Percentiles rank a stretch among this genome's conserved stretches.
These are phyloP conservation scores for Bruguiera parviflora DNA, from an alignment of 345 rosid genomes.

Conservation along the genomic window DNA sequence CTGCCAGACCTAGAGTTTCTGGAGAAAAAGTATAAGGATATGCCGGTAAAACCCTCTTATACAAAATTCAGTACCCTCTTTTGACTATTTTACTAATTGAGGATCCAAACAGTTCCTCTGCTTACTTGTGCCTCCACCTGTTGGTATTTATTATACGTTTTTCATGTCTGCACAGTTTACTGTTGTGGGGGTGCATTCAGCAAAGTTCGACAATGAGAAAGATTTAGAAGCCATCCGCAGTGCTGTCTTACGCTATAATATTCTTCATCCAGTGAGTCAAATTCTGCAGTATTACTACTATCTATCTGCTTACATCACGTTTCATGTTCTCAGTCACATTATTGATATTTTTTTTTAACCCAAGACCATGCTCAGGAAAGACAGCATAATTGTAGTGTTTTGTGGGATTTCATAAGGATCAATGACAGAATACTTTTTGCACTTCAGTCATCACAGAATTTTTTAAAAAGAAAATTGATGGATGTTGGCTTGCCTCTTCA, in stretches of 20 bases:
- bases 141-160: not conserved
- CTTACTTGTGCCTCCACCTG: not conserved
- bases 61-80: not conserved
- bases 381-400: too few species aligned
- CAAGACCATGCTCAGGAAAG: too few species aligned
- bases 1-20: conserved; percentile 80
- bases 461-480: not conserved
- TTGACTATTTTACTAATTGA: not conserved
- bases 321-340: too few species aligned
- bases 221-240: conserved; percentile 90
- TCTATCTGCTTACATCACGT: too few species aligned
- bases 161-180: conserved; percentile 49
- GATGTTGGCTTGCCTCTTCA: conserved; percentile 7
- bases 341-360: too few species aligned
- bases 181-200: conserved; percentile 96
- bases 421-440: not conserved
- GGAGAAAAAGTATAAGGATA: conserved; percentile 86
- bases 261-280: conserved; percentile 73
- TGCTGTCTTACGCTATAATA: conserved; percentile 81
- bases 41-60: conserved; percentile 53
- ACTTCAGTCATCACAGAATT: not conserved
- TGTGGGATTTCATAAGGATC: too few species aligned
- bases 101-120: not conserved
- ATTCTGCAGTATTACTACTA: not conserved
- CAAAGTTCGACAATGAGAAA: conserved; percentile 95